A percentile compares a stretch with the other conserved stretches of the same genome.
Evolutionary conservation across 257 asterid species (phyloP).

Genomic region (Nicotiana paniculata): DNA sequence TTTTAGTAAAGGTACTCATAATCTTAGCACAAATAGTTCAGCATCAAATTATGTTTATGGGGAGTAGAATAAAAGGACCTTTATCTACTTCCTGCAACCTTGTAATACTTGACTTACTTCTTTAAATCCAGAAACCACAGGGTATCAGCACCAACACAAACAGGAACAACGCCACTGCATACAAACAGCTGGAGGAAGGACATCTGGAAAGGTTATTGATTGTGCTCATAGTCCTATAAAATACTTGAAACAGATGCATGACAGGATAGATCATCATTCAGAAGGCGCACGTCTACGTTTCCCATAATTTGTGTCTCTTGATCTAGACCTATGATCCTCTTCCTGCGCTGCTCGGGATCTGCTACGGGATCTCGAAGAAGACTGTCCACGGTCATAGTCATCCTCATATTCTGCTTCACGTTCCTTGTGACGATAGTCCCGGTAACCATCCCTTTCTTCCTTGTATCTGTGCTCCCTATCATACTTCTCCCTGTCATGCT

Average conservation of each 20-base stretch:
- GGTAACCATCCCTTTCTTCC: constrained; percentile 34
- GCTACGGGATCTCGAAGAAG: constrained; percentile 48
- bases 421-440: constrained; percentile 33
- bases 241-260: constrained; percentile 1
- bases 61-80: constrained; percentile 22
- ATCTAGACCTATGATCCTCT: constrained; percentile 35
- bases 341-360: constrained; percentile 40
- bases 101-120: constrained; percentile 58
- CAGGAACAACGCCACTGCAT: constrained; percentile 28
- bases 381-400: constrained; percentile 37
- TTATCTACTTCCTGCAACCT: constrained; percentile 35
- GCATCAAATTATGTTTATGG: constrained; percentile 30
- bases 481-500: constrained; percentile 32
- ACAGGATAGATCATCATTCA: constrained; percentile 21
- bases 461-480: constrained; percentile 35
- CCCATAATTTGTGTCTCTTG: constrained; percentile 44
- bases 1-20: constrained; percentile 22
- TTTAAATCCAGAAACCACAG: constrained; percentile 32
- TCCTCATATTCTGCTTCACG: constrained; percentile 27
- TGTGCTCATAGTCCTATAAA: constrained; percentile 2
- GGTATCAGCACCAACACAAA: constrained; percentile 24
- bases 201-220: constrained; percentile 8
- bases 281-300: constrained; percentile 42
- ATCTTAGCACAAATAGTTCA: constrained; percentile 28
- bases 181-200: constrained; percentile 17